Conservation (phyloP, 2,329 filamentous ascomycete genomes). For the Penicillium nordicum region DNA sequence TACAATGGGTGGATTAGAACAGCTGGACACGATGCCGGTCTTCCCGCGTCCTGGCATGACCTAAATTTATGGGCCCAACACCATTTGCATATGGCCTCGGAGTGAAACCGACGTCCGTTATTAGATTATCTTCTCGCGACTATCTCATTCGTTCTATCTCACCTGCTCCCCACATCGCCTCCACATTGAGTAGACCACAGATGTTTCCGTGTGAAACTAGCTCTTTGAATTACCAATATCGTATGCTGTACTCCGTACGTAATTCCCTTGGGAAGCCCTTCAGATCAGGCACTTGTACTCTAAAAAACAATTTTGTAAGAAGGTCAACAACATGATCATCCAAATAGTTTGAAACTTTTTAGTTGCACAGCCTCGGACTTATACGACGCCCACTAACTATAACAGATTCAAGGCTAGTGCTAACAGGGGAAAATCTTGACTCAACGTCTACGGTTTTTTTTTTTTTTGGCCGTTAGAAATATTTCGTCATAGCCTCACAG, state of each 20-base stretch:
- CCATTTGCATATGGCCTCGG: background rate
- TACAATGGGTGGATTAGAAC: slow-evolving; percentile 73
- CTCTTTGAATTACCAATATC: background rate
- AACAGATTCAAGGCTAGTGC: background rate
- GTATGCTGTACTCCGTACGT: background rate
- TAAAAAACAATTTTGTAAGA: background rate
- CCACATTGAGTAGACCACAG: slow-evolving; percentile 1
- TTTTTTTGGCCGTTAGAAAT: background rate
- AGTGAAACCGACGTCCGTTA: slow-evolving; percentile 3
- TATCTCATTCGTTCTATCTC: slow-evolving; percentile 8
- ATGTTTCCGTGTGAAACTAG: background rate
- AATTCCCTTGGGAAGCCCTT: background rate
- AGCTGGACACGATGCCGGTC: slow-evolving; percentile 72
- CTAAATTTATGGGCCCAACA: slow-evolving; percentile 8
- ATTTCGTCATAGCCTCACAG: background rate
- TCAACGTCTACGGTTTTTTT: background rate
- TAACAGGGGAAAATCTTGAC: background rate
- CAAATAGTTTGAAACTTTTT: background rate
- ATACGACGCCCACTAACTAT: background rate
- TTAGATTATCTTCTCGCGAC: slow-evolving; percentile 2
- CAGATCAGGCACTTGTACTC: too few relatives aligned
- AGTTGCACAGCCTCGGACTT: background rate
- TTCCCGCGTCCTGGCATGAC: slow-evolving; percentile 73
- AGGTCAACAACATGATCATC: background rate
- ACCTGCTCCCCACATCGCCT: slow-evolving; percentile 1